Percentiles rank a stretch among this genome's conserved stretches.
These are phyloP conservation scores for Dissophora ornata DNA, from an alignment of 192 early-diverging fungal genomes.

Conservation along the genomic window DNA sequence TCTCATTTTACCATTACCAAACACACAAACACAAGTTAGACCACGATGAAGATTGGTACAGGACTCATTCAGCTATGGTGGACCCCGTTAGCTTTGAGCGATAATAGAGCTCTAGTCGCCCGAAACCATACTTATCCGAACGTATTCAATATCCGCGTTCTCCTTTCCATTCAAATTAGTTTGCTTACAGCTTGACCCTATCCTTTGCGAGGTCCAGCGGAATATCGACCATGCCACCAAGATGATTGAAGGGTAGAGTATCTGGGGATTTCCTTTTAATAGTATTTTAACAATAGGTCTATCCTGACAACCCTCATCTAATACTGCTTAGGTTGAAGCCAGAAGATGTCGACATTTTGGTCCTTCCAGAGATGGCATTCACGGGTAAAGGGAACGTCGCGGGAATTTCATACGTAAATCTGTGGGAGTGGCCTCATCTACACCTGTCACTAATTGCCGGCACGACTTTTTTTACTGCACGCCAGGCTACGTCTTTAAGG, in stretches of 20 bases:
- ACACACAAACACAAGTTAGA: neutral
- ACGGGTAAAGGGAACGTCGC: slow-evolving; percentile 61
- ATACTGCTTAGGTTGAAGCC: slow-evolving; percentile 52
- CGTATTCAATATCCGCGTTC: neutral
- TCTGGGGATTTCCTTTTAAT: neutral
- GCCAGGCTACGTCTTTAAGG: slow-evolving; percentile 75
- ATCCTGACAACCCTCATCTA: neutral
- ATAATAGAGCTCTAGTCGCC: too few relatives aligned
- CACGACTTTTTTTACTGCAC: too few relatives aligned
- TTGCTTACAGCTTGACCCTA: slow-evolving; percentile 32
- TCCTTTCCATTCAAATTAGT: slow-evolving; percentile 1
- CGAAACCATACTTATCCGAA: too few relatives aligned
- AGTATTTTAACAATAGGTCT: neutral
- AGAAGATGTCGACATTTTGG: slow-evolving; percentile 72
- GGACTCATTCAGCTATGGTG: too few relatives aligned
- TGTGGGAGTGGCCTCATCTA: too few relatives aligned
- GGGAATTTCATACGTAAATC: too few relatives aligned
- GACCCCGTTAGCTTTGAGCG: too few relatives aligned
- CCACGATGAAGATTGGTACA: slow-evolving; percentile 15
- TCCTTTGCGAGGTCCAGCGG: slow-evolving; percentile 28
- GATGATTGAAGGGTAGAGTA: slow-evolving; percentile 34
- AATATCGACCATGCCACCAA: slow-evolving; percentile 41
- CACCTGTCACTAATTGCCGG: too few relatives aligned
- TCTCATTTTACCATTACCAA: neutral
- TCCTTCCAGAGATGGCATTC: slow-evolving; percentile 85